A percentile compares a stretch with the other conserved stretches of the same genome.
Conservation (phyloP, 169 alveolate genomes). For the Cryptosporidium ryanae region DNA sequence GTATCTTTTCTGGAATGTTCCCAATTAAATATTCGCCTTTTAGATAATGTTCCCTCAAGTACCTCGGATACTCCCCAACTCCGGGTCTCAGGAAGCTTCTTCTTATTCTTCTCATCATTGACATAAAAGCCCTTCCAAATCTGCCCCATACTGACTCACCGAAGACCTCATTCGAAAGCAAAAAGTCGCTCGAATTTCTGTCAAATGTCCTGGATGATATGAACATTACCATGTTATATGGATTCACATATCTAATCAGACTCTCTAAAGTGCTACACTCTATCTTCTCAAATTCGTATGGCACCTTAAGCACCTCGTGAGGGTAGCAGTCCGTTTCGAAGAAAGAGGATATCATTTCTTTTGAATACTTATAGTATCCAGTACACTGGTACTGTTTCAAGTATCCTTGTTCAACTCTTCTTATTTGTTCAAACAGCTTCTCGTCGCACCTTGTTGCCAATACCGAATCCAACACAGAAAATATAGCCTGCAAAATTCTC, state of each 20-base stretch:
- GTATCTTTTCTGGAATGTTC: slow-evolving; percentile 7
- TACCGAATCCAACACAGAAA: slow-evolving; percentile 5
- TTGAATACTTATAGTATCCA: slow-evolving; percentile 36
- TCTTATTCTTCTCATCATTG: slow-evolving; percentile 10
- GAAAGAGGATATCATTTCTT: slow-evolving; percentile 11
- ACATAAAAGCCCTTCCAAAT: slow-evolving; percentile 25
- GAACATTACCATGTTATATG: slow-evolving; percentile 18
- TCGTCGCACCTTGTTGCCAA: slow-evolving; percentile 12
- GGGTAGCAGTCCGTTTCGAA: slow-evolving; percentile 37
- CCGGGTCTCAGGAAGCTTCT: background rate
- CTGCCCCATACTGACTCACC: slow-evolving; percentile 47
- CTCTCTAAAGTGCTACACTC: background rate
- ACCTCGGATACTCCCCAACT: slow-evolving; percentile 34
- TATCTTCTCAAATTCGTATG: slow-evolving; percentile 26
- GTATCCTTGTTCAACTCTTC: slow-evolving; percentile 43
- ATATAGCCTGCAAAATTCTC: too few species aligned
- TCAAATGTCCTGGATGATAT: slow-evolving; percentile 21
- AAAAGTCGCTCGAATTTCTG: slow-evolving; percentile 48
- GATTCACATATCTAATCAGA: slow-evolving; percentile 13
- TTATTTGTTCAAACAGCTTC: slow-evolving; percentile 9
- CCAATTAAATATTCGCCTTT: slow-evolving; percentile 23
- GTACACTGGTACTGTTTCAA: slow-evolving; percentile 38
- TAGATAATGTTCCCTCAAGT: slow-evolving; percentile 1
- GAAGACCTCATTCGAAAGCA: slow-evolving; percentile 21
- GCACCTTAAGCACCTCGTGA: slow-evolving; percentile 6